Evolutionary conservation across 2,329 filamentous ascomycete species (phyloP).

Genomic region (Talaromyces piceae): DNA sequence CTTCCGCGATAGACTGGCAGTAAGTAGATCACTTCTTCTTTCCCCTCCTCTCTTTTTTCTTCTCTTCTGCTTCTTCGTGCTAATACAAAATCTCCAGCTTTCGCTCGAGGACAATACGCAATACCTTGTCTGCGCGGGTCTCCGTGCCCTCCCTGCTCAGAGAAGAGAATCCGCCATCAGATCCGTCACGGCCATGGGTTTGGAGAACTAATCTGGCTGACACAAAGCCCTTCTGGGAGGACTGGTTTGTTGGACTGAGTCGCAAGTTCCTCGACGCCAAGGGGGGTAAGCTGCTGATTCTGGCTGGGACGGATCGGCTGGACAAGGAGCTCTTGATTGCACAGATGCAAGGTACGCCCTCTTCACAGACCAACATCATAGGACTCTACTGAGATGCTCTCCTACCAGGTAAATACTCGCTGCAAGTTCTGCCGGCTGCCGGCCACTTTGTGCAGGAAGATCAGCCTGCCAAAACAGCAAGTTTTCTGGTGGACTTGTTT

Average conservation of each 20-base stretch:
- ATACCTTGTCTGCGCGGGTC: slow-evolving; percentile 71
- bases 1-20: slow-evolving; percentile 89
- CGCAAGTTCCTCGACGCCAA: slow-evolving; percentile 75
- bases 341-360: slow-evolving; percentile 77
- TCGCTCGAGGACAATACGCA: slow-evolving; percentile 77
- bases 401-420: slow-evolving; percentile 70
- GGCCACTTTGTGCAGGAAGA: slow-evolving; percentile 98
- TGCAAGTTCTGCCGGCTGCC: slow-evolving; percentile 89
- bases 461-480: slow-evolving; percentile 79
- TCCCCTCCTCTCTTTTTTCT: not conserved
- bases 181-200: slow-evolving; percentile 53
- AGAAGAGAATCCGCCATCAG: slow-evolving; percentile 30
- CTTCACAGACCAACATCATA: too few species aligned
- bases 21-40: too few species aligned
- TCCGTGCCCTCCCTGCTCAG: slow-evolving; percentile 76
- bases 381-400: slow-evolving; percentile 17
- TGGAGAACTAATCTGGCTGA: slow-evolving; percentile 80
- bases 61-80: not conserved
- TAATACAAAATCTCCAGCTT: slow-evolving; percentile 39
- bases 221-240: slow-evolving; percentile 88
- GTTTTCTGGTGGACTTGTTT: slow-evolving; percentile 82
- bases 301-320: slow-evolving; percentile 82
- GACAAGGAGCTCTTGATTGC: slow-evolving; percentile 92
- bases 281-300: slow-evolving; percentile 75
- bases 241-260: slow-evolving; percentile 84